Evolutionary conservation across 2,329 filamentous ascomycete species (phyloP), one percentile per base, ranked within the genome.

Genomic region (Cephalotrichum gorgonifer): DNA sequence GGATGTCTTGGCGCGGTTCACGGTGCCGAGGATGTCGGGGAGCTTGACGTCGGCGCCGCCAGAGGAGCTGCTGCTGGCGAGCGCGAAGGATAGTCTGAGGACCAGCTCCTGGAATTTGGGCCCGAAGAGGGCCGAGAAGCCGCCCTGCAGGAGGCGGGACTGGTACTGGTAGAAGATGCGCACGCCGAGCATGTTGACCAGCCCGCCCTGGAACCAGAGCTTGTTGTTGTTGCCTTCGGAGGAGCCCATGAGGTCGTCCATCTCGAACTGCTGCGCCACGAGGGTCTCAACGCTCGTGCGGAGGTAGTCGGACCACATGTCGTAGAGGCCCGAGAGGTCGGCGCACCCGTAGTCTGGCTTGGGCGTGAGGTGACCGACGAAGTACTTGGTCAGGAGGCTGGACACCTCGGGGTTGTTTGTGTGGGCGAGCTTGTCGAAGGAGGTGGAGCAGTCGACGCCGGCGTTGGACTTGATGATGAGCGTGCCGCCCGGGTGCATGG

Each of bases 391-490:
- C 4, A 78, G 57, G 2, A 78, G 64, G 55, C 71, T 75, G 4
- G 67, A 63, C 0, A 77, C 74, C 54, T 77, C 73, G 0, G 74
- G 73, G 46, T 78, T 77, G 53, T 73, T 75, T 2, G 73, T 75
- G 54, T 78, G 74, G 0, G 72, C 73, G 3, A 78, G 66, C 43
- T 74, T 70, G 53, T 78, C 73, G 43, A 78, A 78, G 0, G 73
- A 72, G 52, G 69, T 66, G 6, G 68, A 67, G 51, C 73, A 76
- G 54, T 78, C 74, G 0, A 74, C 68, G n/a, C 74, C 74, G 0
- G 74, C 74, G 49, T 76, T 77, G 2, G 70, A 75, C 52, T 72
- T 72, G 55, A 78, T 69, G 52, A 77, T 77, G 12, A 75, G 62
- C 0, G 69, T 75, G 8, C 72, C 73, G 4, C 73, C 74, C 0